These are phyloP conservation scores for Saksenaea vasiformis DNA, from an alignment of 371 early-diverging fungal species.

Conservation along the genomic window DNA sequence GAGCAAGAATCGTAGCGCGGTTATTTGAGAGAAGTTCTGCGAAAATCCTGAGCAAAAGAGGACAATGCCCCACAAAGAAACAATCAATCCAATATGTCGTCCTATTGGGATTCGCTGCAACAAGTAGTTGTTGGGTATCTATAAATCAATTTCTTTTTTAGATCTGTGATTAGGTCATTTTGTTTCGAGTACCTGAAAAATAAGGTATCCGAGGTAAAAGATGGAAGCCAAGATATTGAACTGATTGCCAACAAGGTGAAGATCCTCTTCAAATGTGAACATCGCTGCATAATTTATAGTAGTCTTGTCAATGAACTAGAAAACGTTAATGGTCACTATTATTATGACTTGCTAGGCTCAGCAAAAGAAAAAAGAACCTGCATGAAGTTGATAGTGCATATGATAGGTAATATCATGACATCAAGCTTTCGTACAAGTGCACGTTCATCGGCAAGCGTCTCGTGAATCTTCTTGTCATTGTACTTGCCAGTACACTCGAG, in stretches of 20 bases:
- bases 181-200: slow-evolving; percentile 22
- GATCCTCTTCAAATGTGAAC: slow-evolving; percentile 21
- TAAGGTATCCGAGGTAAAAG: slow-evolving; percentile 35
- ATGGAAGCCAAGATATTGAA: slow-evolving; percentile 32
- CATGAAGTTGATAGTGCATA: slow-evolving; percentile 1
- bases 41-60: slow-evolving; percentile 20
- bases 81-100: slow-evolving; percentile 21
- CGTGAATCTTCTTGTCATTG: background rate
- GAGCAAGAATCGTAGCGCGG: slow-evolving; percentile 32
- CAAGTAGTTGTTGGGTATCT: slow-evolving; percentile 32
- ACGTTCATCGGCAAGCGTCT: slow-evolving; percentile 10
- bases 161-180: background rate
- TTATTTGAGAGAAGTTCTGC: slow-evolving; percentile 27
- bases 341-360: too few species aligned
- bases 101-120: slow-evolving; percentile 30
- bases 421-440: slow-evolving; percentile 17
- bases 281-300: slow-evolving; percentile 28
- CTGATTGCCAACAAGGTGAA: slow-evolving; percentile 14
- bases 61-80: slow-evolving; percentile 28
- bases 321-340: too few species aligned
- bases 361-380: background rate
- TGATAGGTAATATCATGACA: slow-evolving; percentile 17
- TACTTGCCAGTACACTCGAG: background rate
- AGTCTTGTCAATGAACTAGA: slow-evolving; percentile 31
- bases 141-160: slow-evolving; percentile 1